Conservation (phyloP, 2,329 filamentous ascomycete species). For the Fragosphaeria purpurea region DNA sequence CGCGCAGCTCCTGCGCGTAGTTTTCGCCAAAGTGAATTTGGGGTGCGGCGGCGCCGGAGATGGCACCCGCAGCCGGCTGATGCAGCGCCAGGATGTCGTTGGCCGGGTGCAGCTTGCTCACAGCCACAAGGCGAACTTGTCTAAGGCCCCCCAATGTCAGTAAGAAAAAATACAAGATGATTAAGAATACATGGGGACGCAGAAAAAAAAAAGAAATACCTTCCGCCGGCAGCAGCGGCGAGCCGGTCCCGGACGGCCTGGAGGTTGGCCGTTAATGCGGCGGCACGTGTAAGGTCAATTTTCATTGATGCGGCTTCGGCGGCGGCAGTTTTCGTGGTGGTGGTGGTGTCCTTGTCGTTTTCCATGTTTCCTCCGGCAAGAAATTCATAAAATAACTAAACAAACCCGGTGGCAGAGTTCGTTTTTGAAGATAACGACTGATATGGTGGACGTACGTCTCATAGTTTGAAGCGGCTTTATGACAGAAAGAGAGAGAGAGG, state of each 20-base stretch:
- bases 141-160: neutral
- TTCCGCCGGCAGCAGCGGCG: slow-evolving; percentile 31
- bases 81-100: slow-evolving; percentile 84
- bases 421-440: too few species aligned
- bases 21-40: slow-evolving; percentile 92
- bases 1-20: slow-evolving; percentile 79
- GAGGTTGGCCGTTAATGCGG: slow-evolving; percentile 53
- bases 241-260: slow-evolving; percentile 50
- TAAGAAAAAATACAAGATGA: too few species aligned
- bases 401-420: too few species aligned
- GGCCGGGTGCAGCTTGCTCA: slow-evolving; percentile 91
- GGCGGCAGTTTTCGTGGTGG: neutral
- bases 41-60: slow-evolving; percentile 6
- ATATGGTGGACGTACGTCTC: too few species aligned
- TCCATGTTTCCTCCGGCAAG: neutral
- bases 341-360: neutral
- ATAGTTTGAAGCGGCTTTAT: too few species aligned
- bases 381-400: too few species aligned
- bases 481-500: too few species aligned
- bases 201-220: neutral
- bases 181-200: neutral
- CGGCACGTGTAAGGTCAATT: slow-evolving; percentile 50
- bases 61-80: slow-evolving; percentile 25
- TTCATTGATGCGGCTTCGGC: slow-evolving; percentile 39
- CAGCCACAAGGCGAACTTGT: slow-evolving; percentile 78